Evolutionary conservation across 495 filamentous ascomycete species (phyloP).

Genomic region (Bacidia rubella): DNA sequence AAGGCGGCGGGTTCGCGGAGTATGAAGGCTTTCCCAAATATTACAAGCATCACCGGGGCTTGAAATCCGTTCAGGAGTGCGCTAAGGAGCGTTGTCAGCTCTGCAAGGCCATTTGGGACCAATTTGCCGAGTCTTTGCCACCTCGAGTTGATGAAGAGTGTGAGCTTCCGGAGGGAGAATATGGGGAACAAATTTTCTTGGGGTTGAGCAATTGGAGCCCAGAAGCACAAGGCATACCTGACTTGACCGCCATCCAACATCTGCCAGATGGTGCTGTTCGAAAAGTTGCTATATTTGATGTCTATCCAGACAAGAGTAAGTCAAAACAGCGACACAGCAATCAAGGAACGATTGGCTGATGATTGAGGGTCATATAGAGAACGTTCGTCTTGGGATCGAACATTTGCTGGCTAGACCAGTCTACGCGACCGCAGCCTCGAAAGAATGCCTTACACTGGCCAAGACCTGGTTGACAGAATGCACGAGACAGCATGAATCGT

Average conservation of each 20-base stretch:
- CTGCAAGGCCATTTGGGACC: too few relatives aligned
- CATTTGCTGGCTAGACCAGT: neutral
- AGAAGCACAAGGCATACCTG: neutral
- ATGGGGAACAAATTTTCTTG: neutral
- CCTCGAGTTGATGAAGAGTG: too few relatives aligned
- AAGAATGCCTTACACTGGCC: neutral
- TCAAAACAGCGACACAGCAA: too few relatives aligned
- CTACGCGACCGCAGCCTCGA: neutral
- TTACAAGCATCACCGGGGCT: neutral
- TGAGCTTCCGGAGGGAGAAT: too few relatives aligned
- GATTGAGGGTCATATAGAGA: neutral
- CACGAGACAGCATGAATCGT: neutral
- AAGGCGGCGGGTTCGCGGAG: neutral
- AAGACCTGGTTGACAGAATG: neutral
- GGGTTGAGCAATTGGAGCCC: neutral
- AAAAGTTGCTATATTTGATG: neutral
- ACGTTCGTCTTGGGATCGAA: neutral
- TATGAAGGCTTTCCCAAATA: neutral
- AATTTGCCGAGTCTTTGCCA: too few relatives aligned
- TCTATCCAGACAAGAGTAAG: too few relatives aligned
- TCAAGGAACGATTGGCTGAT: too few relatives aligned
- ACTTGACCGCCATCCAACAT: neutral
- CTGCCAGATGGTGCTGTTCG: neutral
- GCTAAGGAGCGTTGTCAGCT: too few relatives aligned
- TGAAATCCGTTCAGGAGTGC: too few relatives aligned